These are phyloP conservation scores for Ganoderma boninense DNA, from an alignment of 1,284 basidiomycete species.

Conservation along the genomic window DNA sequence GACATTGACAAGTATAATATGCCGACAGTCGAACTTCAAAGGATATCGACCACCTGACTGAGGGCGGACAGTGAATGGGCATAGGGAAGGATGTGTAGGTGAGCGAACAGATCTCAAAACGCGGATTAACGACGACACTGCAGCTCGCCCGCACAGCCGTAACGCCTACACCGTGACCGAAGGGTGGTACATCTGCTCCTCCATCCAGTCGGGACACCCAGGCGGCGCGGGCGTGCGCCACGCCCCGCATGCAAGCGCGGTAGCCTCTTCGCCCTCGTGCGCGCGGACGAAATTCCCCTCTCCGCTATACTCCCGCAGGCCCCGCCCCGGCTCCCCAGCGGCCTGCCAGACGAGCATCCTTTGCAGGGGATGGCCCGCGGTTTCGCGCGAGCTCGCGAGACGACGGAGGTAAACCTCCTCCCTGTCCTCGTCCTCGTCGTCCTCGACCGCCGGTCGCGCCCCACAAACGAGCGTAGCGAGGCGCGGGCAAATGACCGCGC, in stretches of 20 bases:
- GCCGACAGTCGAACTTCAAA: background rate
- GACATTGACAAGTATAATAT: too few species aligned
- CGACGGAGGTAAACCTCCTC: background rate
- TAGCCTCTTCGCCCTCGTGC: background rate
- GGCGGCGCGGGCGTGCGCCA: background rate
- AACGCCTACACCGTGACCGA: background rate
- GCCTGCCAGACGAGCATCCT: background rate
- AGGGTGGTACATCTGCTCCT: conserved; percentile 3
- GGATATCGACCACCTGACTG: background rate
- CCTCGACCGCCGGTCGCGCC: background rate
- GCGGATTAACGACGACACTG: background rate
- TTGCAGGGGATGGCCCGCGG: background rate
- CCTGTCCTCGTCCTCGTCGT: background rate
- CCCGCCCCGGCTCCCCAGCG: background rate
- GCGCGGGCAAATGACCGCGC: background rate
- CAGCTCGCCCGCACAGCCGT: background rate
- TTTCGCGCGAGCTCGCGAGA: background rate
- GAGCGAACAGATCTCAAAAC: background rate
- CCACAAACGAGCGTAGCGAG: background rate
- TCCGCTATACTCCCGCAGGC: background rate
- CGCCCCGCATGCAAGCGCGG: background rate
- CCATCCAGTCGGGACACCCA: conserved; percentile 1
- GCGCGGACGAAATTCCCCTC: background rate
- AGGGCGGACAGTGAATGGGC: background rate
- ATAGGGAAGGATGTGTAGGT: background rate